Evolutionary conservation across 1,284 basidiomycete species (phyloP).

Genomic region (Leccinum subrobustum): DNA sequence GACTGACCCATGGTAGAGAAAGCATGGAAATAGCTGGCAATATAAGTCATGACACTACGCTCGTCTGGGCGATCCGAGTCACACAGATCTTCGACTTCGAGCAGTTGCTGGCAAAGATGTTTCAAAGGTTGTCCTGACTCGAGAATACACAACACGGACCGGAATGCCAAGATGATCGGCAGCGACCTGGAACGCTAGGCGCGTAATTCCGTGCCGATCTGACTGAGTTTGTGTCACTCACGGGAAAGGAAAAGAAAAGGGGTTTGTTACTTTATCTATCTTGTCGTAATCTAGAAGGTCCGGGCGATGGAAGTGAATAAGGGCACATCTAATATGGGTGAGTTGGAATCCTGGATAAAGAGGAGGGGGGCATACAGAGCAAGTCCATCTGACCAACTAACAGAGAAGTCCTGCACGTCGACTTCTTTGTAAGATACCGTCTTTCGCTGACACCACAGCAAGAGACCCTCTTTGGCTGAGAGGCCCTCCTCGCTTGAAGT

Average conservation of each 20-base stretch:
- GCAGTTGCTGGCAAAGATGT: conserved; percentile 64
- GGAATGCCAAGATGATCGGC: conserved; percentile 87
- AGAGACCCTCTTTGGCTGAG: conserved; percentile 92
- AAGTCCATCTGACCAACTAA: conserved; percentile 92
- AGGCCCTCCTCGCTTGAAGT: conserved; percentile 86
- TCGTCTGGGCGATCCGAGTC: conserved; percentile 89
- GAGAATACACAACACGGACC: conserved; percentile 46
- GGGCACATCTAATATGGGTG: conserved; percentile 70
- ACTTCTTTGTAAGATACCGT: conserved; percentile 91
- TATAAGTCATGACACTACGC: conserved; percentile 93
- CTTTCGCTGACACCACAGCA: conserved; percentile 98
- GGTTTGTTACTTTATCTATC: conserved; percentile 64
- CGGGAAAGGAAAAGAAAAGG: neutral
- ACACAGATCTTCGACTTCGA: conserved; percentile 97
- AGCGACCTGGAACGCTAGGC: conserved; percentile 83
- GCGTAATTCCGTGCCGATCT: conserved; percentile 80
- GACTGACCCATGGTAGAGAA: conserved; percentile 91
- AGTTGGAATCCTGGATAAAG: conserved; percentile 1
- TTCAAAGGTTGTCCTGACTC: conserved; percentile 1
- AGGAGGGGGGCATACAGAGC: conserved; percentile 70
- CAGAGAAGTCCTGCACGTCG: conserved; percentile 89
- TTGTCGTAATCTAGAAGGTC: conserved; percentile 89
- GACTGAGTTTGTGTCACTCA: conserved; percentile 38
- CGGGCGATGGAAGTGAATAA: conserved; percentile 96
- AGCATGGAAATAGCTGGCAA: conserved; percentile 97